Percentiles rank a stretch among this genome's conserved stretches.
These are phyloP conservation scores for Catenaria anguillulae DNA, from an alignment of 371 early-diverging fungal species.

Conservation along the genomic window DNA sequence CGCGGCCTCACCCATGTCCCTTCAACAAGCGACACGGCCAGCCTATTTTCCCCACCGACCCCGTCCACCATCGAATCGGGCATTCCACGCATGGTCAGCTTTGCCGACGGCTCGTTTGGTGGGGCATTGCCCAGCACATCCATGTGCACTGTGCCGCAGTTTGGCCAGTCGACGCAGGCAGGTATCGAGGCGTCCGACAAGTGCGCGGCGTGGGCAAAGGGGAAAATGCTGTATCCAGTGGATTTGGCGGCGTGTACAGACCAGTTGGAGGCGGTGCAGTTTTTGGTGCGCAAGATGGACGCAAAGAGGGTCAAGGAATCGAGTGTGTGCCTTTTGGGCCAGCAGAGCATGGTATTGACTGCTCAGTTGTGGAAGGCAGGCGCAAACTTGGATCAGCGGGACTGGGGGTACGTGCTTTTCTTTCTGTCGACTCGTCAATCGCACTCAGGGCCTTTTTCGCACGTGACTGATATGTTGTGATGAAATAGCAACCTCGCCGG, in stretches of 20 bases:
- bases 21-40: too few species aligned
- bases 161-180: not conserved
- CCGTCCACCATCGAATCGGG: not conserved
- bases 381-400: not conserved
- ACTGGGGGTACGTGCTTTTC: not conserved
- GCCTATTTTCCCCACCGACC: not conserved
- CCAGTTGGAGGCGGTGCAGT: not conserved
- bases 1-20: too few species aligned
- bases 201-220: not conserved
- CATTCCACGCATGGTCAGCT: not conserved
- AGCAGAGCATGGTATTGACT: not conserved
- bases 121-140: not conserved
- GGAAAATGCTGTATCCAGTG: not conserved
- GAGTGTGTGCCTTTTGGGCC: not conserved
- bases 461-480: not conserved
- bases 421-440: not conserved
- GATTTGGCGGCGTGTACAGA: not conserved
- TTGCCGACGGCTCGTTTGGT: not conserved
- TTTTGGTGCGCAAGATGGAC: not conserved
- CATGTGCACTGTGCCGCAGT: not conserved
- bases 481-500: not conserved
- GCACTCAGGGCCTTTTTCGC: too few species aligned
- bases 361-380: constrained; percentile 1
- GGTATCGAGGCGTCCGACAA: not conserved
- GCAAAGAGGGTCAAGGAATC: not conserved